Evolutionary conservation across 306 rosid genomes (phyloP).

Genomic region (Quercus robur): DNA sequence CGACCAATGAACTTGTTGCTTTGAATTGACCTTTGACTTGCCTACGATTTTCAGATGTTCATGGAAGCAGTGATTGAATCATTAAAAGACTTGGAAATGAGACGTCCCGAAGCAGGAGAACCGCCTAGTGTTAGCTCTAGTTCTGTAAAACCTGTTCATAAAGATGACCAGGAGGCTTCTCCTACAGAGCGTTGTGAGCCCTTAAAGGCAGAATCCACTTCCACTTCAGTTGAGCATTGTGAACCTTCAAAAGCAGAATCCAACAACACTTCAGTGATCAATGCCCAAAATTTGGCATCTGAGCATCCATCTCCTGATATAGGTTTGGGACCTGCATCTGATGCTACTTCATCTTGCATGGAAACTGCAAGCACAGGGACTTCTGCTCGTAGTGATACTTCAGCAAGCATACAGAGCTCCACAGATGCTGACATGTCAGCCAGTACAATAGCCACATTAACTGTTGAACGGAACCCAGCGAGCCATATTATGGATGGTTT

Average conservation of each 20-base stretch:
- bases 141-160: slow-evolving; percentile 24
- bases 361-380: slow-evolving; percentile 40
- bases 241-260: slow-evolving; percentile 37
- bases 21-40: slow-evolving; percentile 1
- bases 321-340: slow-evolving; percentile 20
- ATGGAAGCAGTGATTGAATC: slow-evolving; percentile 79
- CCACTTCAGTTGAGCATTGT: slow-evolving; percentile 26
- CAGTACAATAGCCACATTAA: slow-evolving; percentile 75
- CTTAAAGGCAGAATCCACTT: slow-evolving; percentile 29
- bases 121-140: slow-evolving; percentile 19
- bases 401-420: slow-evolving; percentile 42
- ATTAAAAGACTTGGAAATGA: slow-evolving; percentile 53
- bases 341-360: slow-evolving; percentile 27
- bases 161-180: slow-evolving; percentile 29
- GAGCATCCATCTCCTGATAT: slow-evolving; percentile 24
- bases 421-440: slow-evolving; percentile 79
- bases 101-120: slow-evolving; percentile 38
- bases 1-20: neutral
- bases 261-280: slow-evolving; percentile 27
- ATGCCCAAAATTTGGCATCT: slow-evolving; percentile 31
- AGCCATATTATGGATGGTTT: slow-evolving; percentile 69
- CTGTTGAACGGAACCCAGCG: slow-evolving; percentile 65
- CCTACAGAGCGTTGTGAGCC: slow-evolving; percentile 26
- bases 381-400: slow-evolving; percentile 33
- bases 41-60: slow-evolving; percentile 55